phyloP scores from a whole-genome alignment of 2,329 filamentous ascomycete species.

The Claviceps humidiphila region DNA sequence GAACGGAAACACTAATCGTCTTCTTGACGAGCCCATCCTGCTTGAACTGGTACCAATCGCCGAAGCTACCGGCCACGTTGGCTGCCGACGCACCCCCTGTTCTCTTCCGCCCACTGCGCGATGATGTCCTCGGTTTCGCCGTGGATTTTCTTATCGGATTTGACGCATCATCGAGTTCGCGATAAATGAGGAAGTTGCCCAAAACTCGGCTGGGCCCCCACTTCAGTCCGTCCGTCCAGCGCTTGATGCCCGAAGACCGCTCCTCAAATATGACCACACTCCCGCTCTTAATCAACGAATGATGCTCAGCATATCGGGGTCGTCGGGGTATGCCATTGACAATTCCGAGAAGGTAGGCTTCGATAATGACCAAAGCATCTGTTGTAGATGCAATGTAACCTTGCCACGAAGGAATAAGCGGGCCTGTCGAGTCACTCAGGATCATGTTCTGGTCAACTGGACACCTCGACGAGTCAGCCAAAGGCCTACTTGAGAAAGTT shows the following conservation, averaged over 20 bases:
- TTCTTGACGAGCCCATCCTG: slow-evolving; percentile 75
- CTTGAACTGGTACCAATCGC: slow-evolving; percentile 81
- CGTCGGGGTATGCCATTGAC: slow-evolving; percentile 65
- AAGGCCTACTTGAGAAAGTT: background rate
- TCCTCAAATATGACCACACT: slow-evolving; percentile 86
- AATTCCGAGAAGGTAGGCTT: slow-evolving; percentile 60
- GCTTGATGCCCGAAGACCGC: slow-evolving; percentile 75
- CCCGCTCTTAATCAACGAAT: slow-evolving; percentile 64
- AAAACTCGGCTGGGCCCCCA: slow-evolving; percentile 86
- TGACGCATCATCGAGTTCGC: slow-evolving; percentile 47
- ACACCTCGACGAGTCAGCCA: background rate
- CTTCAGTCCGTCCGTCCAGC: slow-evolving; percentile 80
- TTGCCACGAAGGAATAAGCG: slow-evolving; percentile 48
- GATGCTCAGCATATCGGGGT: slow-evolving; percentile 71
- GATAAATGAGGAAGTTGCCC: slow-evolving; percentile 72
- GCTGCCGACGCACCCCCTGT: slow-evolving; percentile 1
- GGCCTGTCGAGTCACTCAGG: slow-evolving; percentile 7
- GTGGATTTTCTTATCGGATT: background rate
- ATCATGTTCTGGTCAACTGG: slow-evolving; percentile 1
- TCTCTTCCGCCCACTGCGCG: background rate
- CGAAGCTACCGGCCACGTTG: slow-evolving; percentile 51
- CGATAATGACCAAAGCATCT: slow-evolving; percentile 68
- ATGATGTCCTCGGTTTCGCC: background rate
- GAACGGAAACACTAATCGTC: slow-evolving; percentile 67
- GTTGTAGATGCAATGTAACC: slow-evolving; percentile 53